Conservation (phyloP, 768 basidiomycete species). For the Pleurotus djamor region DNA sequence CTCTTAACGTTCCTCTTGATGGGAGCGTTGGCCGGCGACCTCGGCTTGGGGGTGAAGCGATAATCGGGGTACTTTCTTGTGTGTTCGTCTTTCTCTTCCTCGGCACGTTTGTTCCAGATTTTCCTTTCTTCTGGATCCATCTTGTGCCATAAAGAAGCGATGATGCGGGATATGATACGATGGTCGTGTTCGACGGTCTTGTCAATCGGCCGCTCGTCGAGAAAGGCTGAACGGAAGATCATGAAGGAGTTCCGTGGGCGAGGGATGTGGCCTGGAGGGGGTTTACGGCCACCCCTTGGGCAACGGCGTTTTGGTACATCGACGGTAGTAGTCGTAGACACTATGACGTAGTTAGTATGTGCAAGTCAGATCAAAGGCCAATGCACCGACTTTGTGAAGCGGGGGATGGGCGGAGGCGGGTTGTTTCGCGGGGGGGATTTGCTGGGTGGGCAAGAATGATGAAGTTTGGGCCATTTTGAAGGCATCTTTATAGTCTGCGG, state of each 20-base stretch:
- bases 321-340: background rate
- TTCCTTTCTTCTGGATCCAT: slow-evolving; percentile 1
- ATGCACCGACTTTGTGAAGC: background rate
- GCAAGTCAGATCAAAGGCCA: background rate
- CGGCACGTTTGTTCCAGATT: background rate
- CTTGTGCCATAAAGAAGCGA: background rate
- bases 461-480: background rate
- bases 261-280: slow-evolving; percentile 5
- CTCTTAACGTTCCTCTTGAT: slow-evolving; percentile 53
- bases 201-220: background rate
- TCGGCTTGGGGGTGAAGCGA: slow-evolving; percentile 18
- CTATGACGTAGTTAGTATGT: background rate
- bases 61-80: slow-evolving; percentile 2
- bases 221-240: slow-evolving; percentile 4
- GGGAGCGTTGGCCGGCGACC: slow-evolving; percentile 34
- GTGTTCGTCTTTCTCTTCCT: slow-evolving; percentile 1
- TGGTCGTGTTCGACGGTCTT: background rate
- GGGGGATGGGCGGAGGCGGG: background rate
- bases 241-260: slow-evolving; percentile 9
- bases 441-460: background rate
- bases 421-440: background rate
- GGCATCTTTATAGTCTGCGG: slow-evolving; percentile 1
- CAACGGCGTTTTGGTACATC: background rate
- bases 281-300: slow-evolving; percentile 2
- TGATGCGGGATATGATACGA: slow-evolving; percentile 7